Evolutionary conservation across 164 flowering plant species (phyloP).

Genomic region (Chimonanthus salicifolius): DNA sequence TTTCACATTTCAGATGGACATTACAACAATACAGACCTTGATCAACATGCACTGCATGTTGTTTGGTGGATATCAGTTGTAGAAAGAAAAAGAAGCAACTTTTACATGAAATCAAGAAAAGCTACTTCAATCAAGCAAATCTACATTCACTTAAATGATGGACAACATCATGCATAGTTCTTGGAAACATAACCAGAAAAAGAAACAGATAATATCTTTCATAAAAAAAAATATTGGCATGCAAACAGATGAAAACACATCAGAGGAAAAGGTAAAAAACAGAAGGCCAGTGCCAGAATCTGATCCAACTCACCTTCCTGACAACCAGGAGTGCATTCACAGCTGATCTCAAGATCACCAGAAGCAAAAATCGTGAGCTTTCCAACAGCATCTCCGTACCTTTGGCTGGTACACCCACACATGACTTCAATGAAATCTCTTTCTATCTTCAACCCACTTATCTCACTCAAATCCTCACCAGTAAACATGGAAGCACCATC

Average conservation of each 20-base stretch:
- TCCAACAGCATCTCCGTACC: slow-evolving; percentile 88
- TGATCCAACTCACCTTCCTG: slow-evolving; percentile 29
- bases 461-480: slow-evolving; percentile 68
- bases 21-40: not conserved
- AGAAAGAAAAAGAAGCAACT: slow-evolving; percentile 1
- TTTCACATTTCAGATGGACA: not conserved
- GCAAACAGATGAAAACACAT: slow-evolving; percentile 6
- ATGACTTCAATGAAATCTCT: slow-evolving; percentile 60
- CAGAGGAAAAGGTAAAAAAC: not conserved
- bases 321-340: slow-evolving; percentile 91
- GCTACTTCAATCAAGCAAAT: slow-evolving; percentile 30
- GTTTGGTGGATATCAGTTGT: not conserved
- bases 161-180: slow-evolving; percentile 15
- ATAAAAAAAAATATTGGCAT: not conserved
- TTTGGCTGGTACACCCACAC: slow-evolving; percentile 84
- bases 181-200: slow-evolving; percentile 9
- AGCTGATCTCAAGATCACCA: slow-evolving; percentile 72
- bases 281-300: not conserved
- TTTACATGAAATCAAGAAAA: not conserved
- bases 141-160: slow-evolving; percentile 35
- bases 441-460: slow-evolving; percentile 60
- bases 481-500: slow-evolving; percentile 47
- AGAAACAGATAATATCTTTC: not conserved
- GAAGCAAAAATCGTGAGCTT: slow-evolving; percentile 67
- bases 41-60: slow-evolving; percentile 4